Percentiles rank a stretch among this genome's conserved stretches.
phyloP scores from a whole-genome alignment of 129 eudicot genomes.

The Lactuca sativa region DNA sequence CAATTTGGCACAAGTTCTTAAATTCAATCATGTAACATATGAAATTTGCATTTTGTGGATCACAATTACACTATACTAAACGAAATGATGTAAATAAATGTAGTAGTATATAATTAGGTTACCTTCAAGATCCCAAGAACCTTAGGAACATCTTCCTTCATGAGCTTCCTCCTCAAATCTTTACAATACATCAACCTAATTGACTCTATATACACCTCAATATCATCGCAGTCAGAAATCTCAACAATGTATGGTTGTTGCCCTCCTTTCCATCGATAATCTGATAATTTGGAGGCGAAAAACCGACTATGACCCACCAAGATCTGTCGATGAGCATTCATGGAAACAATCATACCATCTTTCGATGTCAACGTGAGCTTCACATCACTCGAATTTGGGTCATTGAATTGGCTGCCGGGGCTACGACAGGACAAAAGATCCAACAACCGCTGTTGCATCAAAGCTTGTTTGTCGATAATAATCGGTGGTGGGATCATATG shows the following conservation, averaged over 20 bases:
- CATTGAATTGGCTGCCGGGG: constrained; percentile 79
- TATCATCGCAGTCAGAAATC: constrained; percentile 89
- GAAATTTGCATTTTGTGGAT: constrained; percentile 14
- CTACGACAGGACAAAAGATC: constrained; percentile 54
- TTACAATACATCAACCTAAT: constrained; percentile 80
- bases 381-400: constrained; percentile 68
- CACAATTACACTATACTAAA: neutral
- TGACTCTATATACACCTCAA: constrained; percentile 80
- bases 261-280: constrained; percentile 32
- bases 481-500: constrained; percentile 16
- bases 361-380: constrained; percentile 66
- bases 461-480: constrained; percentile 50
- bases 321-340: constrained; percentile 76
- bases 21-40: constrained; percentile 15
- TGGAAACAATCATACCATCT: constrained; percentile 57
- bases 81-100: neutral
- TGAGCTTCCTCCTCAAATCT: constrained; percentile 76
- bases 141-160: constrained; percentile 75
- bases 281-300: constrained; percentile 55
- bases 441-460: constrained; percentile 55
- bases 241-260: constrained; percentile 49
- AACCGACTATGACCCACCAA: constrained; percentile 70
- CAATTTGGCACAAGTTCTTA: neutral
- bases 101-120: neutral
- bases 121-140: constrained; percentile 94